Percentiles rank a stretch among this genome's conserved stretches.
These are phyloP conservation scores for Dalbergia cochinchinensis DNA, from an alignment of 306 rosid genomes.

Conservation along the genomic window DNA sequence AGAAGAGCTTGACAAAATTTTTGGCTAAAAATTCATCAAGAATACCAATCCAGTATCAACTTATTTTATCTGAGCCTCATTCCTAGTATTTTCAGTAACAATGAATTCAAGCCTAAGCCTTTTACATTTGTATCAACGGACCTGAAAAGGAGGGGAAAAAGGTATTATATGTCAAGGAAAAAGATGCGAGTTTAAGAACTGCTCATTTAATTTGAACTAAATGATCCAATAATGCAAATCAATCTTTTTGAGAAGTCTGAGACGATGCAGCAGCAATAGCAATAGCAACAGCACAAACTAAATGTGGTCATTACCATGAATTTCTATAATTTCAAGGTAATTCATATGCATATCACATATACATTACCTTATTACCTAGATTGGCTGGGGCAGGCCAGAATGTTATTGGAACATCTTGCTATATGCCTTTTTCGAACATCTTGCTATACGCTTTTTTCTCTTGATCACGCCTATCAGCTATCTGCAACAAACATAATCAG, in stretches of 20 bases:
- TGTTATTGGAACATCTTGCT: constrained; percentile 84
- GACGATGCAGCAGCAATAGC: constrained; percentile 1
- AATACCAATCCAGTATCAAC: constrained; percentile 25
- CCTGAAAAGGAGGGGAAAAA: background rate
- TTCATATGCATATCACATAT: background rate
- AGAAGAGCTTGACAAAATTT: constrained; percentile 42
- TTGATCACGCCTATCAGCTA: constrained; percentile 73
- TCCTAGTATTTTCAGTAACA: constrained; percentile 8
- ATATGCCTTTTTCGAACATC: constrained; percentile 86
- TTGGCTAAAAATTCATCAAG: constrained; percentile 32
- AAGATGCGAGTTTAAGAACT: background rate
- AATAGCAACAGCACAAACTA: background rate
- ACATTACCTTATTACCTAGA: background rate
- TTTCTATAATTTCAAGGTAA: constrained; percentile 1
- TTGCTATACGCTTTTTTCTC: constrained; percentile 83
- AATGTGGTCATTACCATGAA: background rate
- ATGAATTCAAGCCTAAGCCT: constrained; percentile 32
- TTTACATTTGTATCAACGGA: constrained; percentile 20
- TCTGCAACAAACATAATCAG: constrained; percentile 52
- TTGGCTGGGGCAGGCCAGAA: constrained; percentile 48
- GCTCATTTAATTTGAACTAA: background rate
- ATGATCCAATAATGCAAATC: constrained; percentile 13
- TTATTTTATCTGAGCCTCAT: constrained; percentile 38
- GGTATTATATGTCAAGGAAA: background rate
- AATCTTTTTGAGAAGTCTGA: background rate